These are phyloP conservation scores for Chalciporus sphaerocephalus DNA, from an alignment of 768 basidiomycete genomes.

Conservation along the genomic window DNA sequence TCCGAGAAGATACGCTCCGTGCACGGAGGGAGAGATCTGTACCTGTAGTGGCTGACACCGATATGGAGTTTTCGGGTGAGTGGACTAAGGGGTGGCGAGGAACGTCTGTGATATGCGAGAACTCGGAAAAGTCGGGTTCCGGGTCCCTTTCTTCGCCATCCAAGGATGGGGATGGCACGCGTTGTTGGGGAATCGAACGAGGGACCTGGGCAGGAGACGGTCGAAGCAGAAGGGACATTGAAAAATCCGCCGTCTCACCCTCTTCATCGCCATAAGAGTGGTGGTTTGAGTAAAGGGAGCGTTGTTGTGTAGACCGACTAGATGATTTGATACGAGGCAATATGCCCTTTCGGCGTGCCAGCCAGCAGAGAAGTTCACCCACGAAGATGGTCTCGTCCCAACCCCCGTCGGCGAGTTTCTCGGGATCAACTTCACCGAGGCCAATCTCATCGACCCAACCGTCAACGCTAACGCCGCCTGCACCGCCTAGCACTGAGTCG, in stretches of 20 bases:
- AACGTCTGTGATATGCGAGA: slow-evolving; percentile 28
- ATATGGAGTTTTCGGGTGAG: slow-evolving; percentile 31
- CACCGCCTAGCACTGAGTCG: slow-evolving; percentile 13
- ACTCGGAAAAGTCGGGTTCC: slow-evolving; percentile 5
- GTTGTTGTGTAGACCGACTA: background rate
- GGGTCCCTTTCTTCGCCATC: background rate
- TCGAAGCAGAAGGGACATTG: slow-evolving; percentile 23
- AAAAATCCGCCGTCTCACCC: slow-evolving; percentile 17
- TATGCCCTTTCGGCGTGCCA: slow-evolving; percentile 46
- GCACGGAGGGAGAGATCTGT: slow-evolving; percentile 33
- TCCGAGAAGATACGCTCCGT: slow-evolving; percentile 22
- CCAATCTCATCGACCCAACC: slow-evolving; percentile 50
- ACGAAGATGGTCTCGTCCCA: slow-evolving; percentile 66
- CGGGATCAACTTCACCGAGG: slow-evolving; percentile 60
- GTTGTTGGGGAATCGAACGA: background rate
- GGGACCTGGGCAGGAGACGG: slow-evolving; percentile 13
- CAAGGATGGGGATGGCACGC: background rate
- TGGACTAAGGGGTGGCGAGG: slow-evolving; percentile 31
- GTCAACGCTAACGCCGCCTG: slow-evolving; percentile 27
- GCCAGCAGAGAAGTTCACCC: slow-evolving; percentile 66
- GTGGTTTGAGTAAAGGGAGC: slow-evolving; percentile 18
- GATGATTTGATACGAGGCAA: slow-evolving; percentile 14
- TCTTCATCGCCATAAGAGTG: slow-evolving; percentile 21
- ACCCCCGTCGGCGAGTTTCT: slow-evolving; percentile 57
- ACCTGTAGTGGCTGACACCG: slow-evolving; percentile 32